Base-by-base conservation (phyloP, 2,329 filamentous ascomycete species). In the Aspergillus caelatus region DNA sequence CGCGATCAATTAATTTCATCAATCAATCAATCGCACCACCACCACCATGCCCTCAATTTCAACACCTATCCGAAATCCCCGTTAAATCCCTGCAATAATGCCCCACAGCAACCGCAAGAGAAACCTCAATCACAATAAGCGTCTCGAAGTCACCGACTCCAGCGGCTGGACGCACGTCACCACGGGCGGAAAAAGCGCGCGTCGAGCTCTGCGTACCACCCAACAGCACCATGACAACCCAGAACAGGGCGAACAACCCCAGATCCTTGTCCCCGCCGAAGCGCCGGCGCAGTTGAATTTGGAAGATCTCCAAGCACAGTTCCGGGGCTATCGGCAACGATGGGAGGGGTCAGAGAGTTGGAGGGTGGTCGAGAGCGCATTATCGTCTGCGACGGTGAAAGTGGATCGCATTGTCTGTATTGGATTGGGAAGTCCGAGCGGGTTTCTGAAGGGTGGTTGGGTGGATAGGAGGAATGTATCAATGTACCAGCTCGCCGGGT, bases 121-220 rank as follows among this genome's bases (percentile, higher is more conserved):
- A 66, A 23, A 46, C 61, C 32, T 21, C 54, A 48, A 39, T 28
- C 60, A 61, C 62, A 65, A 71, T 53, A 80, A 79, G 67, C 77
- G 77, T 43, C 68, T 75, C 50, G 65, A 78, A 71, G 65, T 80
- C 59, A 76, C 74, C 58, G 78, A 78, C 67, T 62, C 72, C 26
- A 71, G 78, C 55, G 79, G 80, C 71, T 82, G 80, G 80, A 81
- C 80, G 28, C 79, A 81, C 66, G 73, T 82, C 64, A 75, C 76
- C 23, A 78, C 70, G 39, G 69, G 61, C 62, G 65, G 62, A 58
- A 73, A 72, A 53, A 57, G 45, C 57, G 73, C 71, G 48, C 70
- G 71, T 55, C 74, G 74, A 39, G 67, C 67, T 41, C 53, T 69
- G 34, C 70, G 67, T 62, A 63, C 53, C 48, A 48, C 48, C 41